phyloP scores from a whole-genome alignment of 2,329 filamentous ascomycete genomes.

The Xylaria hypoxylon region DNA sequence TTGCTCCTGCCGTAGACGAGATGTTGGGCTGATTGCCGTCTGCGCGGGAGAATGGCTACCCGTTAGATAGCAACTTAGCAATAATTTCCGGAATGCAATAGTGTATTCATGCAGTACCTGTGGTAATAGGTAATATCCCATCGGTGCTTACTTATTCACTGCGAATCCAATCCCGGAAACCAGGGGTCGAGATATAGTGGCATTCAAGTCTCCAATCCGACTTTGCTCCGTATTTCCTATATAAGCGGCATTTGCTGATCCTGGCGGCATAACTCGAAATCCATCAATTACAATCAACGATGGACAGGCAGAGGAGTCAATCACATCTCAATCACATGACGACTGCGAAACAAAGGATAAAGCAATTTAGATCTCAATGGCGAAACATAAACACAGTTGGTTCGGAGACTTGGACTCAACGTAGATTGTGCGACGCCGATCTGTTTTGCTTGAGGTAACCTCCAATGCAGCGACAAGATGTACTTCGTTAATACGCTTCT shows the following conservation, averaged over 20 bases:
- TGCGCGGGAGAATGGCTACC: no score
- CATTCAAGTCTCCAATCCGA: constrained; percentile 12
- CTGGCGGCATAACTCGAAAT: constrained; percentile 31
- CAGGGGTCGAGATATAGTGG: constrained; percentile 3
- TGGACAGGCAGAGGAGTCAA: background rate
- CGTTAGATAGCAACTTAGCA: no score
- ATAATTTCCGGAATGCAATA: no score
- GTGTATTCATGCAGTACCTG: no score
- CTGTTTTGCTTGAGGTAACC: background rate
- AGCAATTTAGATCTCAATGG: background rate
- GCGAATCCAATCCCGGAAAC: background rate
- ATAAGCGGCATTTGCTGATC: constrained; percentile 16
- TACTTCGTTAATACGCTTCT: constrained; percentile 6
- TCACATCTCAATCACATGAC: background rate
- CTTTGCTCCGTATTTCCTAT: constrained; percentile 28
- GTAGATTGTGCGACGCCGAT: background rate
- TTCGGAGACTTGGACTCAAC: background rate
- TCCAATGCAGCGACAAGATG: constrained; percentile 13
- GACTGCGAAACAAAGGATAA: background rate
- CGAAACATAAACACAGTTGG: constrained; percentile 3
- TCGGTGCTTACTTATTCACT: no score
- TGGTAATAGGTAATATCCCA: no score
- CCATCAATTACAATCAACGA: constrained; percentile 33
- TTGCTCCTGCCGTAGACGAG: no score
- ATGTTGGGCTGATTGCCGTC: no score